These are phyloP conservation scores for Micromonas pusilla DNA, from an alignment of 139 green algal genomes.

Conservation along the genomic window DNA sequence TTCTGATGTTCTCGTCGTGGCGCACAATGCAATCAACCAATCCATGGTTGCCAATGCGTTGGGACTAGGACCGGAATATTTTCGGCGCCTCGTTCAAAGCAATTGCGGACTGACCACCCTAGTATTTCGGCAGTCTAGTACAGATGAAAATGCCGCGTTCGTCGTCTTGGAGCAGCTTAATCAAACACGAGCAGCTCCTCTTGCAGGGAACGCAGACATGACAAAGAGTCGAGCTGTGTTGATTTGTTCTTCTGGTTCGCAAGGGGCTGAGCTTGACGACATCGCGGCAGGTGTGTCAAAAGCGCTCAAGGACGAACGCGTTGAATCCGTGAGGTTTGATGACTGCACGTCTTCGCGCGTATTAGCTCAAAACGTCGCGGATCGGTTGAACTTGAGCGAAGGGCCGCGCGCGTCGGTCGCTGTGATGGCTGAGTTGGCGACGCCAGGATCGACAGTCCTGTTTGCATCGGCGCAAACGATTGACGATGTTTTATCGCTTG, in stretches of 20 bases:
- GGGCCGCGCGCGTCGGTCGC: not conserved
- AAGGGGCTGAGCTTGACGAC: not conserved
- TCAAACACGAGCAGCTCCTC: not conserved
- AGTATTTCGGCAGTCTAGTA: not conserved
- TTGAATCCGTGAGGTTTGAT: too few relatives aligned
- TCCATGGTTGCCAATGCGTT: slow-evolving; percentile 69
- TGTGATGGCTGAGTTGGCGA: too few relatives aligned
- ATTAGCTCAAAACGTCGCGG: not conserved
- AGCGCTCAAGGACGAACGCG: not conserved
- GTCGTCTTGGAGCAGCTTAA: not conserved
- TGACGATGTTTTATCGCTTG: not conserved
- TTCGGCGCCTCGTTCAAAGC: slow-evolving; percentile 19
- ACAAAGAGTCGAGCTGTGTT: not conserved
- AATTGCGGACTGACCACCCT: slow-evolving; percentile 16
- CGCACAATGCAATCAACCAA: slow-evolving; percentile 41
- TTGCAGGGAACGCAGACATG: not conserved
- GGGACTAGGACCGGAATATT: slow-evolving; percentile 52
- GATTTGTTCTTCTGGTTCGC: not conserved
- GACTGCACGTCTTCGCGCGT: too few relatives aligned
- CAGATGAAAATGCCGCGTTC: not conserved
- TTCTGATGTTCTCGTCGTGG: slow-evolving; percentile 31
- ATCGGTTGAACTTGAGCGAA: not conserved
- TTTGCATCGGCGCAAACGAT: not conserved
- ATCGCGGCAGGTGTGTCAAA: not conserved
- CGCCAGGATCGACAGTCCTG: too few relatives aligned